Conservation (phyloP, 192 early-diverging fungal species). For the Bifiguratus adelaidae region DNA sequence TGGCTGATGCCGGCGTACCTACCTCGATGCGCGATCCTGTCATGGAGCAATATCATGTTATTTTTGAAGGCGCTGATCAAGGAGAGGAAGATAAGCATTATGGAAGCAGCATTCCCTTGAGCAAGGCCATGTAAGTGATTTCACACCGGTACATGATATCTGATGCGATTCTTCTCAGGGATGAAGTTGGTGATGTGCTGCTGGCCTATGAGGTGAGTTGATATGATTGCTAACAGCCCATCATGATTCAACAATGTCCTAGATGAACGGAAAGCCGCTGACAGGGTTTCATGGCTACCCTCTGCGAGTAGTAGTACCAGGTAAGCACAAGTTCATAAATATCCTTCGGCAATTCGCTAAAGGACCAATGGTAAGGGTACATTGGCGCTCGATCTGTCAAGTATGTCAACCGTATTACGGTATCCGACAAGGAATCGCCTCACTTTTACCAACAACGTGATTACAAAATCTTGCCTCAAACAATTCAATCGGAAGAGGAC, state of each 20-base stretch:
- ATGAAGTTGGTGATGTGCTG: conserved; percentile 55
- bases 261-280: conserved; percentile 69
- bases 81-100: conserved; percentile 57
- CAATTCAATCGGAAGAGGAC: conserved; percentile 14
- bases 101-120: conserved; percentile 53
- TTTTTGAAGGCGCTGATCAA: conserved; percentile 57
- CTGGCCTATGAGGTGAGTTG: conserved; percentile 57
- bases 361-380: conserved; percentile 25
- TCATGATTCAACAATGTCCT: conserved; percentile 13
- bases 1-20: conserved; percentile 47
- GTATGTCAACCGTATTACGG: conserved; percentile 62
- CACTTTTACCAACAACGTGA: conserved; percentile 69
- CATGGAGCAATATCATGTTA: conserved; percentile 35
- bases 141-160: not conserved
- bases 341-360: conserved; percentile 1
- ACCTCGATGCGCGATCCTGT: conserved; percentile 30
- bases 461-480: conserved; percentile 76
- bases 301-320: conserved; percentile 79
- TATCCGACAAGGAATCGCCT: conserved; percentile 54
- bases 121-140: conserved; percentile 44
- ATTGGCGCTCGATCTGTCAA: conserved; percentile 91
- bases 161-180: conserved; percentile 11
- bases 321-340: conserved; percentile 4
- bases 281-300: conserved; percentile 82
- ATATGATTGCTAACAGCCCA: conserved; percentile 13